phyloP scores from a whole-genome alignment of 192 early-diverging fungal genomes.

The Endogone sp. region DNA sequence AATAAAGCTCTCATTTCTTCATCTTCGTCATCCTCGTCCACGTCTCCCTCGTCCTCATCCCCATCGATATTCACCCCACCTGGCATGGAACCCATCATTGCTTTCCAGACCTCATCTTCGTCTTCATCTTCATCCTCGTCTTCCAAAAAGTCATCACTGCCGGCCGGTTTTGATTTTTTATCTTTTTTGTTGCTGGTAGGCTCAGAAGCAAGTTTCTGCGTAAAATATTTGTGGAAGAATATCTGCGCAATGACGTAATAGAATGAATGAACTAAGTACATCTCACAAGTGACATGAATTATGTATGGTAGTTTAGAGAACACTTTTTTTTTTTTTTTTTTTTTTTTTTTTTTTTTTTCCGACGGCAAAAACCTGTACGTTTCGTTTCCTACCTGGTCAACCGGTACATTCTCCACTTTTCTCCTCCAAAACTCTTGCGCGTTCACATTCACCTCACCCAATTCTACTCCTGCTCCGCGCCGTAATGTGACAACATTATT shows the following conservation, averaged over 20 bases:
- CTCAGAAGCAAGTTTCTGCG: conserved; percentile 43
- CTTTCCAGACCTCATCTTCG: conserved; percentile 89
- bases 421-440: conserved; percentile 54
- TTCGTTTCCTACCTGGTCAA: conserved; percentile 53
- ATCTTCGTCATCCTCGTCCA: conserved; percentile 41
- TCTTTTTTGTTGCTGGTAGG: conserved; percentile 20
- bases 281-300: too few species aligned
- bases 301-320: too few species aligned
- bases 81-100: conserved; percentile 74
- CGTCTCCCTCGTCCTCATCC: conserved; percentile 45
- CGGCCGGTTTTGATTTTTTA: conserved; percentile 13
- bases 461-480: conserved; percentile 51
- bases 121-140: conserved; percentile 46
- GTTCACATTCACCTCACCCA: conserved; percentile 59
- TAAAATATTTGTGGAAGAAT: conserved; percentile 80
- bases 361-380: too few species aligned
- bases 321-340: too few species aligned
- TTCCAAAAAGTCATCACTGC: conserved; percentile 6
- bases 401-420: conserved; percentile 60
- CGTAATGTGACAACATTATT: conserved; percentile 58
- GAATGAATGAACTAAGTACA: conserved; percentile 3
- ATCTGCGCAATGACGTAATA: conserved; percentile 28
- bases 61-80: conserved; percentile 51
- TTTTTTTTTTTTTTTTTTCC: too few species aligned
- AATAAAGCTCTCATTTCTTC: conserved; percentile 34